Base-by-base conservation (phyloP, 2,329 filamentous ascomycete genomes). In the Setomelanomma holmii region DNA sequence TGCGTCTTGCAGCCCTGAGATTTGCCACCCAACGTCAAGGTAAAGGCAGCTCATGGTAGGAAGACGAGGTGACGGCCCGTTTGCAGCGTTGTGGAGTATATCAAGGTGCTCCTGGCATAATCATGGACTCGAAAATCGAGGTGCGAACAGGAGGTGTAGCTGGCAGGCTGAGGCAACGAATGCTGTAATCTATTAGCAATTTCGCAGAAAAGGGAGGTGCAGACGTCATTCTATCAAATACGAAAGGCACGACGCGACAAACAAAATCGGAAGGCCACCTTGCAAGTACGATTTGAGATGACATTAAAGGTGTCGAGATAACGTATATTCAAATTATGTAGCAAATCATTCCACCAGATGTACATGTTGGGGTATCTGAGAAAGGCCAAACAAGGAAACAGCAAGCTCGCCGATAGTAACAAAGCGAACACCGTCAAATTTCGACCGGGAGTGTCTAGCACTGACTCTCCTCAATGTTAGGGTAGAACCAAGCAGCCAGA, bases 401-500 rank as follows among this genome's bases (percentile, higher is more conserved):
- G n/a, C 20, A 39, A n/a, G 14, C 16, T 4, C n/a, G 10, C 34
- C 19, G 23, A 27, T 11, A 35, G 23, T 22, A n/a, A 30, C n/a
- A 12, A 34, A 40, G 43, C 41, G n/a, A 24, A 42, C 30, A 12
- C n/a, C n/a, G n/a, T n/a, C n/a, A n/a, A n/a, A n/a, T n/a, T n/a
- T n/a, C n/a, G n/a, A n/a, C n/a, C n/a, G n/a, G n/a, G n/a, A n/a
- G n/a, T n/a, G n/a, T n/a, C 53, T 61, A 58, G 45, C 60, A 59
- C 49, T 58, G 52, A 27, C 55, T 38, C 23, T 68, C 62, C 12
- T 51, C 24, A 10, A 61, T 49, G 8, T 74, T 66, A 12, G 74
- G 74, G 51, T 76, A 76, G 56, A 76, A 86, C 81, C 81, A 86
- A 1, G 82, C 82, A 34, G 82, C 82, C 40, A 86, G 71, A 16